A percentile compares a stretch with the other conserved stretches of the same genome.
Evolutionary conservation across 106 monocot genomes (phyloP).

Genomic region (Gastrodia elata): DNA sequence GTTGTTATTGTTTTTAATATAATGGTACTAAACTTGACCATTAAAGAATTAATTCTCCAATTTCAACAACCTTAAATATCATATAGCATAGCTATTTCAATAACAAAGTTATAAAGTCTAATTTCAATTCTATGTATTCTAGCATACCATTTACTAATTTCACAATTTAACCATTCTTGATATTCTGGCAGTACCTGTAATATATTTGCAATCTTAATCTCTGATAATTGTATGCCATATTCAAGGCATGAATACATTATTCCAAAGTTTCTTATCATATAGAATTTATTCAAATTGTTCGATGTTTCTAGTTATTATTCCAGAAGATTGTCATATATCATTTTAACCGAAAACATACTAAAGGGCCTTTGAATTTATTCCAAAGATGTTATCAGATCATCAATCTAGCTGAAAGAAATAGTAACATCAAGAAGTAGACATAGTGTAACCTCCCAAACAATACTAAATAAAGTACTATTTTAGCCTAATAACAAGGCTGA

Average conservation of each 20-base stretch:
- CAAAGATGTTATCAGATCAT: background rate
- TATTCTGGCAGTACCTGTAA: background rate
- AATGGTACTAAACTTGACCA: no score
- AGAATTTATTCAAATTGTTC: background rate
- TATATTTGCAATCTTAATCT: background rate
- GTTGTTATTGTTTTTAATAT: no score
- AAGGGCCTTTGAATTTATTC: background rate
- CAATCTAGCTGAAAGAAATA: no score
- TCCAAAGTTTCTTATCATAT: background rate
- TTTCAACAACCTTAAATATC: no score
- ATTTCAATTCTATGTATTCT: no score
- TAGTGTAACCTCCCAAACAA: background rate
- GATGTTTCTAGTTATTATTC: background rate
- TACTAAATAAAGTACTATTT: background rate
- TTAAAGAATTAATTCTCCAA: no score
- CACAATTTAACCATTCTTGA: background rate
- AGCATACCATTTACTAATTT: background rate
- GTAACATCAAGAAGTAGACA: no score
- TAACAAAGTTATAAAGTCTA: no score
- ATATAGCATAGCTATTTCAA: no score
- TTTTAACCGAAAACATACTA: no score
- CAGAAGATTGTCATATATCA: no score
- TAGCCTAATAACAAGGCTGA: no score
- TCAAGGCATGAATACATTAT: background rate
- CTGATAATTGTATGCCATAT: background rate